Conservation (phyloP, 2,329 filamentous ascomycete species). For the Apiospora aurea region DNA sequence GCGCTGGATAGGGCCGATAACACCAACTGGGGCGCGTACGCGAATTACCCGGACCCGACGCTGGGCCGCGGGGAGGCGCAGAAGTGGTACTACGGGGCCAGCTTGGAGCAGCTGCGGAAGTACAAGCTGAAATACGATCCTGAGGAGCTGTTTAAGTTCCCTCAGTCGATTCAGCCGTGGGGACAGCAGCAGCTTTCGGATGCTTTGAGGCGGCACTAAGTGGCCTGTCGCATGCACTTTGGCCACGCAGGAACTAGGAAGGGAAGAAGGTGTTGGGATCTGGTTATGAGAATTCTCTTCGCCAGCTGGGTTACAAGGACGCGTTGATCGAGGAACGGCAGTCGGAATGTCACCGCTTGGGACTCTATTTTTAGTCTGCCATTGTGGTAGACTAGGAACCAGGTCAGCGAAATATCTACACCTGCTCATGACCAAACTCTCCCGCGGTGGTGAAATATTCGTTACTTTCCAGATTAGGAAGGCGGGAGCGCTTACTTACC, state of each 20-base stretch:
- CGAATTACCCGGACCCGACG: conserved; percentile 61
- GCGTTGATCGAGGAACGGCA: background rate
- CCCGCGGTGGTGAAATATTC: too few relatives aligned
- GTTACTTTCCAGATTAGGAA: background rate
- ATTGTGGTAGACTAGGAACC: too few relatives aligned
- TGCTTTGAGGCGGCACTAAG: background rate
- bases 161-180: conserved; percentile 29
- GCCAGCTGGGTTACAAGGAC: background rate
- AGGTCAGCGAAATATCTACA: background rate
- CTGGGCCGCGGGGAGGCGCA: conserved; percentile 55
- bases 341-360: background rate
- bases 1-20: conserved; percentile 26
- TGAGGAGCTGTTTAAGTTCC: conserved; percentile 50
- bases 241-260: background rate
- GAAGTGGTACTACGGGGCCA: conserved; percentile 55
- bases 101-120: conserved; percentile 44
- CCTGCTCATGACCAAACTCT: background rate
- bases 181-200: background rate
- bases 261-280: background rate
- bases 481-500: background rate
- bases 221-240: background rate
- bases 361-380: too few relatives aligned
- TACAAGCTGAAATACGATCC: conserved; percentile 51
- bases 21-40: conserved; percentile 47
- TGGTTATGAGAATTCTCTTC: background rate